Evolutionary conservation across 2,329 filamentous ascomycete species (phyloP).

Genomic region (Hypoxylon sp.): DNA sequence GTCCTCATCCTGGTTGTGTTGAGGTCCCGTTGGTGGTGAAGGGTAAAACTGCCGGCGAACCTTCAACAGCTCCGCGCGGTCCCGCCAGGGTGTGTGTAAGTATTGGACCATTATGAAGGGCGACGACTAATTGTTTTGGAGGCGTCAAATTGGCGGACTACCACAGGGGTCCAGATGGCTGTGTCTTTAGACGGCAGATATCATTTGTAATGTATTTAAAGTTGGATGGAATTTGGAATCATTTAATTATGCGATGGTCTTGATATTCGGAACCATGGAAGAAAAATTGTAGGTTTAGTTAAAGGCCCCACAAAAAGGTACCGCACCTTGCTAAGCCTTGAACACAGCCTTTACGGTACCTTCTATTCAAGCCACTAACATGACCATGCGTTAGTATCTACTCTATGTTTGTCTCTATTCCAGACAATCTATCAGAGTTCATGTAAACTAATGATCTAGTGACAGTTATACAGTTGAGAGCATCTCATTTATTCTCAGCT

Average conservation of each 20-base stretch:
- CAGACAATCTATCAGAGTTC: neutral
- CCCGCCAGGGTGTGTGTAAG: conserved; percentile 81
- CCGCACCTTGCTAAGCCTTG: conserved; percentile 20
- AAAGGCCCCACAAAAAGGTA: conserved; percentile 37
- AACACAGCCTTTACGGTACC: conserved; percentile 21
- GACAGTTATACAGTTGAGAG: neutral
- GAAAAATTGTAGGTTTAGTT: conserved; percentile 36
- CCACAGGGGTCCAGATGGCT: neutral
- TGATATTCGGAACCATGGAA: conserved; percentile 9
- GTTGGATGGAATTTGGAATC: conserved; percentile 3
- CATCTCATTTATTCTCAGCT: conserved; percentile 11
- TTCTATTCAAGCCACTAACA: conserved; percentile 23
- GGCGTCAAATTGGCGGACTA: neutral
- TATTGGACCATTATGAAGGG: conserved; percentile 73
- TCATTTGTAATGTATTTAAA: conserved; percentile 23
- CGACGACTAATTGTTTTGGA: neutral
- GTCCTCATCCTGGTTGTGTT: conserved; percentile 41
- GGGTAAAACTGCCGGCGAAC: conserved; percentile 77
- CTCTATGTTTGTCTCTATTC: neutral
- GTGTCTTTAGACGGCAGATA: neutral
- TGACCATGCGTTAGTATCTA: neutral
- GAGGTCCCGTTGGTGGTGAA: conserved; percentile 37
- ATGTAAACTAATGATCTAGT: conserved; percentile 2
- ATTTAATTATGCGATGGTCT: neutral
- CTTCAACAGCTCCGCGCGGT: conserved; percentile 74